Conservation (phyloP, 2,329 filamentous ascomycete species). For the Aspergillaceae sp. region DNA sequence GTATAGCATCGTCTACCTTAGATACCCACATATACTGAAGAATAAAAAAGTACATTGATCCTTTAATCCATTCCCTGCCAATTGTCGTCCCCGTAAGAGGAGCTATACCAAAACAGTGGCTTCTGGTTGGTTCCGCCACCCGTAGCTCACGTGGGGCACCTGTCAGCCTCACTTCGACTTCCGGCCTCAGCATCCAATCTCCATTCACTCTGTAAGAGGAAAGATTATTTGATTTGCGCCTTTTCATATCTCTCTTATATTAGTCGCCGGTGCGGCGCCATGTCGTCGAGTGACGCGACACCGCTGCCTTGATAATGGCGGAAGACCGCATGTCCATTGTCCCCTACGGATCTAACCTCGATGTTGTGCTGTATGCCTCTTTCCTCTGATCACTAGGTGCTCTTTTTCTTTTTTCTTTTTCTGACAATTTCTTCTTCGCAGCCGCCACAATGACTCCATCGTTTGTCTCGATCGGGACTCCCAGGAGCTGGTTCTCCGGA, state of each 20-base stretch:
- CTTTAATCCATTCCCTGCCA: too few species aligned
- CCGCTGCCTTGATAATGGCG: conserved; percentile 21
- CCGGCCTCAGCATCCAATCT: background rate
- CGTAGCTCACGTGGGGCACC: conserved; percentile 14
- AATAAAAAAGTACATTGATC: background rate
- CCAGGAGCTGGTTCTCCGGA: conserved; percentile 73
- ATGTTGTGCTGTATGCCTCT: conserved; percentile 35
- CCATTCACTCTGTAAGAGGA: too few species aligned
- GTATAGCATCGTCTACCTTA: too few species aligned
- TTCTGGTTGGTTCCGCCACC: conserved; percentile 9
- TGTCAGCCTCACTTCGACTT: conserved; percentile 9
- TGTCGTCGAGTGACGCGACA: conserved; percentile 8
- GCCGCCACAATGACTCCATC: conserved; percentile 84
- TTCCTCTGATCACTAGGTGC: conserved; percentile 7
- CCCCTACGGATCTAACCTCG: conserved; percentile 34
- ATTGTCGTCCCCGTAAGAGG: too few species aligned
- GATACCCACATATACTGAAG: too few species aligned
- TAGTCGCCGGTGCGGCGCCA: background rate
- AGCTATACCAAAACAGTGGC: too few species aligned
- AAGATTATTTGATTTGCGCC: too few species aligned
- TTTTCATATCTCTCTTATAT: background rate
- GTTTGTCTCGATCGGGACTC: conserved; percentile 84
- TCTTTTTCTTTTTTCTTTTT: background rate
- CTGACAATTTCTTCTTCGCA: conserved; percentile 33
- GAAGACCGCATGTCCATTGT: conserved; percentile 36